Conservation (phyloP, 257 asterid genomes). For the Nemophila menziesii region DNA sequence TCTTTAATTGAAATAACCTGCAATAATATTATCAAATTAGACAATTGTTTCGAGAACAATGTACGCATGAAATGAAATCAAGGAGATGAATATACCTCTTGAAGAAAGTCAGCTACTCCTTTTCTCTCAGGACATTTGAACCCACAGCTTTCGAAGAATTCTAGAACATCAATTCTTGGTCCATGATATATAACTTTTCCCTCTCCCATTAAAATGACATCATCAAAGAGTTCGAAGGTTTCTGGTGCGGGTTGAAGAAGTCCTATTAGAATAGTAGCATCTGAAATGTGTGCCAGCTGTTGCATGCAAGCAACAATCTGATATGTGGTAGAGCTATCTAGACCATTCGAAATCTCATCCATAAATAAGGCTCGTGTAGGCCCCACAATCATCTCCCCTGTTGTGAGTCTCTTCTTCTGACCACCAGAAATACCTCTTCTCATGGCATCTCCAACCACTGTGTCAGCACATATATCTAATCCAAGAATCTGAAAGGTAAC, state of each 20-base stretch:
- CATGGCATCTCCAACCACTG: conserved; percentile 31
- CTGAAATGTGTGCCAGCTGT: conserved; percentile 36
- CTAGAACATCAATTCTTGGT: conserved; percentile 18
- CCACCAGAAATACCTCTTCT: conserved; percentile 50
- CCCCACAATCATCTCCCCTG: conserved; percentile 43
- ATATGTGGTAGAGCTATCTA: conserved; percentile 44
- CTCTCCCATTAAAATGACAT: conserved; percentile 37
- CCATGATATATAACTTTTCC: conserved; percentile 38
- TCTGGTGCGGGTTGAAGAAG: conserved; percentile 55
- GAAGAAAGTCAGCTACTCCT: conserved; percentile 17
- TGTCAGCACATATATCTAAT: conserved; percentile 36
- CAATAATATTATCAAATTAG: neutral
- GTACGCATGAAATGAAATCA: neutral
- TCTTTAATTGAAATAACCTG: conserved; percentile 52
- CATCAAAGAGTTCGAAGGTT: conserved; percentile 43
- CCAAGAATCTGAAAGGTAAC: conserved; percentile 29
- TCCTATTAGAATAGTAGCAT: conserved; percentile 35
- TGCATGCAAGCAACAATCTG: conserved; percentile 33
- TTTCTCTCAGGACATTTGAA: conserved; percentile 37
- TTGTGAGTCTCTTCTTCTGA: conserved; percentile 44
- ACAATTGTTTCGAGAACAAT: too few relatives aligned
- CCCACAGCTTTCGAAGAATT: conserved; percentile 28
- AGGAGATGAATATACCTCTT: conserved; percentile 32
- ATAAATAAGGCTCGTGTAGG: conserved; percentile 40
- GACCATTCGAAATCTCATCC: conserved; percentile 47